Base-by-base conservation (phyloP, 1,284 basidiomycete species). In the Xanthoconium separans region DNA sequence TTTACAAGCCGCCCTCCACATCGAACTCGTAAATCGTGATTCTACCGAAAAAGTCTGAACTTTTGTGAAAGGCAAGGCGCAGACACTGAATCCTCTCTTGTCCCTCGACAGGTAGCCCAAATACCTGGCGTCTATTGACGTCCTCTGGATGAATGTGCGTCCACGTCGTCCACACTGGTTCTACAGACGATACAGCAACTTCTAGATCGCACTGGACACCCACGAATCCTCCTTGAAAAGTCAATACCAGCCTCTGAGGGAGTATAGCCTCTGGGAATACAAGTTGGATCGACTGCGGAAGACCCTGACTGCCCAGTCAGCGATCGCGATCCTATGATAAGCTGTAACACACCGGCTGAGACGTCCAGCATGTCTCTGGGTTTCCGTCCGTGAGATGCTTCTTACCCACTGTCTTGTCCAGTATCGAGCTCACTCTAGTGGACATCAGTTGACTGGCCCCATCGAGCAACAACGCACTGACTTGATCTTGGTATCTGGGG, bases 161-260 rank as follows among this genome's bases (percentile, higher is more conserved):
- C 54, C 82, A 66, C 6, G 67, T 61, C 50, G 67, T 65, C 85
- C 87, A 88, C 48, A 55, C 69, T 34, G 66, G 58, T 16, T 51
- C 61, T 18, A 60, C 51, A 40, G 62, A 58, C 39, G 65, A 54
- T 36, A 55, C 53, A 37, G 70, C 66, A 40, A 77, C 65, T 33
- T 81, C 73, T 7, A 91, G 61, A 2, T 72, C 63, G 63, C 87
- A 90, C 44, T 77, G 71, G 13, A 78, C 85, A 10, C 87, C 89
- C 0, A 86, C 90, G 66, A 92, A 92, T 3, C 90, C 90, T 16
- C 89, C 90, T 75, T 92, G 89, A 64, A 92, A 92, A 1, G 85
- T 90, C 57, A 91, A 58, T n/a, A 72, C 73, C 13, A 91, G 61
- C 24, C 71, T 75, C 58, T 70, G 77, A 2, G 86, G 87, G 34